These are phyloP conservation scores for Knoxdaviesia proteae DNA, from an alignment of 2,329 filamentous ascomycete species.

Conservation along the genomic window DNA sequence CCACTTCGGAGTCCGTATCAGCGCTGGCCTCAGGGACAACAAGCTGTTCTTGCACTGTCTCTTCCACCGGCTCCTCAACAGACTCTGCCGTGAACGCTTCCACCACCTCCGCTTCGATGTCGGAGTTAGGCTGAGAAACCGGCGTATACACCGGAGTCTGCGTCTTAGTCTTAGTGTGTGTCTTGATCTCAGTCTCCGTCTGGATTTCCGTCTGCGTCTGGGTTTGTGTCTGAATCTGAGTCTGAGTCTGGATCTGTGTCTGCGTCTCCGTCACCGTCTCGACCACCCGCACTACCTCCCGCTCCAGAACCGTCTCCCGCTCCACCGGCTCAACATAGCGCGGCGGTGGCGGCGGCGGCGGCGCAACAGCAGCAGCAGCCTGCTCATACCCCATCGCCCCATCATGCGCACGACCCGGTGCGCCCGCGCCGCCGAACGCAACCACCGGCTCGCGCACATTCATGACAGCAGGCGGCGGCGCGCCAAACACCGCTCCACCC, in stretches of 20 bases:
- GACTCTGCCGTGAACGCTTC: not conserved
- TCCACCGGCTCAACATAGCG: not conserved
- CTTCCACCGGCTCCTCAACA: too few species aligned
- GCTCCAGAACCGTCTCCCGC: conserved; percentile 10
- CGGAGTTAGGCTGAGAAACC: not conserved
- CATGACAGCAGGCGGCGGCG: conserved; percentile 6
- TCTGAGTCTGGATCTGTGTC: not conserved
- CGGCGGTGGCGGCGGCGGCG: too few species aligned
- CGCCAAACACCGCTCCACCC: conserved; percentile 7
- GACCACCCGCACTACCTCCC: conserved; percentile 13
- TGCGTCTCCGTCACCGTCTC: conserved; percentile 12
- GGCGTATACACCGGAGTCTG: not conserved
- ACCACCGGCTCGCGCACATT: not conserved
- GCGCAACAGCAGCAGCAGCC: too few species aligned
- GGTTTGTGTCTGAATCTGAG: not conserved
- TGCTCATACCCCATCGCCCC: too few species aligned
- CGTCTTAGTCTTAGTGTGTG: not conserved
- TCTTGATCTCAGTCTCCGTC: not conserved
- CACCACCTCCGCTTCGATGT: not conserved
- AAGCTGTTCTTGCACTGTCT: too few species aligned
- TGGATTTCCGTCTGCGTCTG: not conserved
- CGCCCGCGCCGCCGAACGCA: too few species aligned
- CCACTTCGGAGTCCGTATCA: too few species aligned
- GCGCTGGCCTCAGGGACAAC: too few species aligned
- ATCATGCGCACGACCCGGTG: too few species aligned